Evolutionary conservation across 1,139 yeast species (phyloP), one percentile per base, ranked within the genome.

Genomic region (Tardiomyces digboiensis): DNA sequence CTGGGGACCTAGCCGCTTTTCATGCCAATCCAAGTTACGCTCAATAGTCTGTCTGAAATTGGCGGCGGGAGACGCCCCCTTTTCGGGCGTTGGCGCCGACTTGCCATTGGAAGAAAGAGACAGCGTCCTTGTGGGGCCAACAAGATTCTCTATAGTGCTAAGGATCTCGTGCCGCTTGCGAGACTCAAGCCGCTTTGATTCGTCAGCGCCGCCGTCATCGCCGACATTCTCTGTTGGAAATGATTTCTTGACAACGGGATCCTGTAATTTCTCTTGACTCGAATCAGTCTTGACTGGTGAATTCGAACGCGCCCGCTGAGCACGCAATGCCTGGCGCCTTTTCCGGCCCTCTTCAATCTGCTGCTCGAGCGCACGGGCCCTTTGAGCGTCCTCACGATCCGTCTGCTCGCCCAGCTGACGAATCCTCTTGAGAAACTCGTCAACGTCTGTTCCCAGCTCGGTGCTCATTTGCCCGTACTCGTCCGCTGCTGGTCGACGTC

Each of bases 371-470:
- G 61, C 57, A 41, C 56, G 54, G 10, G 65, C 61, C 14, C 68
- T 56, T 14, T 51, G 53, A 37, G 60, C 66, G 48, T 66, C 69
- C 43, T 65, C 69, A 7, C 64, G 60, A 36, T 58, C 58, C 53
- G 61, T 55, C 40, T 62, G 58, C 44, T 61, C 65, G 21, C 61
- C 66, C 26, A 63, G 53, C 47, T 64, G 65, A 22, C 62, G 57
- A 33, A 65, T 57, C 29, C 64, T 59, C 22, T 57, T 49, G 43
- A 65, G 53, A 46, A 64, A 65, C 42, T 62, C 69, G 41, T 52
- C 55, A 23, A 64, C 67, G 39, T 64, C 67, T 26, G 55, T 26
- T 8, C 33, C 33, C 3, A 26, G 33, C 33, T 26, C 33, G 33
- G 33, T 26, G 16, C n/a, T n/a, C n/a, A n/a, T n/a, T n/a, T n/a